Evolutionary conservation across 495 filamentous ascomycete species (phyloP).

Genomic region (Cladorrhinum samala): DNA sequence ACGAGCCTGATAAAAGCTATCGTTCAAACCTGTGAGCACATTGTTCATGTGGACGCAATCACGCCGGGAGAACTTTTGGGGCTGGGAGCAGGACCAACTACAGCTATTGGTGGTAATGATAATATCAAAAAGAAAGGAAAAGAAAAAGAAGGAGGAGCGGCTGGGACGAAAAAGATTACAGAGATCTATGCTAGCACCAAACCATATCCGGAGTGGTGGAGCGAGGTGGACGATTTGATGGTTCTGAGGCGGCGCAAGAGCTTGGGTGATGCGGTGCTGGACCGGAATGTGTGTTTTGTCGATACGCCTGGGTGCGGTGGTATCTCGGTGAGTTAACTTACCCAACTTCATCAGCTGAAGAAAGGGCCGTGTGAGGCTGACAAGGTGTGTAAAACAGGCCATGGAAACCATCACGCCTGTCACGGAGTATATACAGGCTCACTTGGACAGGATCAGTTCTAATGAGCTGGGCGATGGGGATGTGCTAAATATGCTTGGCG

Average conservation of each 20-base stretch:
- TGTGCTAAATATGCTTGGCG: slow-evolving; percentile 72
- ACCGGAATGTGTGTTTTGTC: slow-evolving; percentile 92
- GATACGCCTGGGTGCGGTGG: slow-evolving; percentile 77
- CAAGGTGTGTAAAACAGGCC: slow-evolving; percentile 36
- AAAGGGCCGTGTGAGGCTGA: slow-evolving; percentile 6
- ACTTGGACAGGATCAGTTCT: slow-evolving; percentile 59
- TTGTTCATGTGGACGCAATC: slow-evolving; percentile 89
- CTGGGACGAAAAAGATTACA: slow-evolving; percentile 49
- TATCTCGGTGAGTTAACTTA: slow-evolving; percentile 48
- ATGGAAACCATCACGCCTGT: slow-evolving; percentile 64
- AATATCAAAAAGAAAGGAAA: slow-evolving; percentile 2
- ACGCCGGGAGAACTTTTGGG: slow-evolving; percentile 31
- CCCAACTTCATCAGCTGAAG: too few species aligned
- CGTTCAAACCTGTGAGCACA: slow-evolving; percentile 89
- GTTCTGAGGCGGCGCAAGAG: slow-evolving; percentile 70
- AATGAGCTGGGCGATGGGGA: slow-evolving; percentile 63
- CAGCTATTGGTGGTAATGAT: background rate
- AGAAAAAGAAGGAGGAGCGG: slow-evolving; percentile 6
- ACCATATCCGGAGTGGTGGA: slow-evolving; percentile 91
- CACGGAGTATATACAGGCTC: slow-evolving; percentile 67
- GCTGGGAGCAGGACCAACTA: background rate
- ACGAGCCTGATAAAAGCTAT: slow-evolving; percentile 90
- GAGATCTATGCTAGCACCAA: slow-evolving; percentile 92
- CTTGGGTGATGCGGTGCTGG: slow-evolving; percentile 72
- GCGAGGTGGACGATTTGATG: slow-evolving; percentile 72